phyloP scores from a whole-genome alignment of 345 rosid species.

The Populus ilicifolia region DNA sequence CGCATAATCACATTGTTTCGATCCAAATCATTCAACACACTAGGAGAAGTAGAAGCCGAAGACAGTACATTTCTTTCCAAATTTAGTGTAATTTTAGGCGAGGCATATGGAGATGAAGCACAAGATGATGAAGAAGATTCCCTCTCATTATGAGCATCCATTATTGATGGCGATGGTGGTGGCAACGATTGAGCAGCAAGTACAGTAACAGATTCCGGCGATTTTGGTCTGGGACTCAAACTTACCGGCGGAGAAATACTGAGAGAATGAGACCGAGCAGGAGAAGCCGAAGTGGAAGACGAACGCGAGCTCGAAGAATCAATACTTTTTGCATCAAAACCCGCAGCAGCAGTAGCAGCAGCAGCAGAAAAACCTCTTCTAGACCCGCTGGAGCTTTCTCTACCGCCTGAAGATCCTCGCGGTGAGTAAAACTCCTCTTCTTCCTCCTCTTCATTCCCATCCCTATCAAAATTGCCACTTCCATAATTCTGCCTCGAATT shows the following conservation, averaged over 20 bases:
- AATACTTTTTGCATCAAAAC: conserved; percentile 37
- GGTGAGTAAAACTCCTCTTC: conserved; percentile 95
- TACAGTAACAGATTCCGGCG: conserved; percentile 29
- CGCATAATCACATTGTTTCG: conserved; percentile 3
- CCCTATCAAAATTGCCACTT: neutral
- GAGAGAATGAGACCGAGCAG: conserved; percentile 66
- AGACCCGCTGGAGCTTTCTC: conserved; percentile 56
- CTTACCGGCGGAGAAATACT: conserved; percentile 84
- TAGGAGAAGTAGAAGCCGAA: conserved; percentile 12
- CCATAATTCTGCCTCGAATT: conserved; percentile 37
- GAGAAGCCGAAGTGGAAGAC: conserved; percentile 71
- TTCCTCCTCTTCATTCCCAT: conserved; percentile 46
- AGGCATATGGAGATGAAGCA: conserved; percentile 21
- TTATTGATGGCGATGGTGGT: neutral
- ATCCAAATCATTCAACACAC: conserved; percentile 5
- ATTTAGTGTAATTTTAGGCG: conserved; percentile 24
- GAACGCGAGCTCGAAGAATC: conserved; percentile 58
- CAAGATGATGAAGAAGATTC: conserved; percentile 1
- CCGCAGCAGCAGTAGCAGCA: conserved; percentile 20
- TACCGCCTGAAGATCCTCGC: conserved; percentile 61
- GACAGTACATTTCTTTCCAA: conserved; percentile 14
- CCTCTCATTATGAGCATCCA: neutral
- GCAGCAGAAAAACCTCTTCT: conserved; percentile 45
- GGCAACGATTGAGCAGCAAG: conserved; percentile 22
- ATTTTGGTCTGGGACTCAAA: conserved; percentile 51